Base-by-base conservation (phyloP, 2,329 filamentous ascomycete species). In the Diaporthe citri region DNA sequence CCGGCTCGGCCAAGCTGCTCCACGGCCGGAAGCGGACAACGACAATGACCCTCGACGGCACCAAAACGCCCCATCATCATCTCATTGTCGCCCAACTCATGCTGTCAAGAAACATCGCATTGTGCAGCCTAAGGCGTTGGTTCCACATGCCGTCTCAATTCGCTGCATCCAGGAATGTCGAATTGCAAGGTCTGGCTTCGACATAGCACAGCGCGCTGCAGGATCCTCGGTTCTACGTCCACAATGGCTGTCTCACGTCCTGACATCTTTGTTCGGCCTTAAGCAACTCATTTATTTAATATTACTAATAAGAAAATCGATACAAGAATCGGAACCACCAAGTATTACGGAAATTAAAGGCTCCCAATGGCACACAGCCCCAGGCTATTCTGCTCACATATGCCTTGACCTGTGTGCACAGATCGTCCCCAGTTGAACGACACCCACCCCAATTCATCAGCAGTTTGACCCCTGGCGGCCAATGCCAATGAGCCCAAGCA, bases 401-500 rank as follows among this genome's bases (percentile, higher is more conserved):
- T 34, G 10, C 22, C 56, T 39, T 31, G 13, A 22, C 20, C 20
- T 31, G 28, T 8, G 12, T 20, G 8, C 20, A 57, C 55, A 22
- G 55, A 55, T 20, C 15, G n/a, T 60, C 59, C n/a, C 59, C 4
- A 31, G 4, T 2, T 52, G 34, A 52, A 48, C 34, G 4, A 36
- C 34, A 52, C 34, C 2, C 15, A 13, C n/a, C 22, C 7, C 8
- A 28, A 20, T 17, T 31, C 34, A 39, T 67, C 64, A 69, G 34
- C 64, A 69, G 9, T 55, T 69, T 17, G 64, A 69, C 4, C 31
- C 22, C 34, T 52, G 34, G 64, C 64, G 22, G 8, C 64, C 64
- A 13, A 67, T 69, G 34, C 64, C 64, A 17, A 69, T 41, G 46
- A 55, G 34, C 34, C 64, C 64, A 7, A 69, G 48, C 22, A 69